These are phyloP conservation scores for Pleodorina starrii DNA, from an alignment of 139 green algal species.

Conservation along the genomic window DNA sequence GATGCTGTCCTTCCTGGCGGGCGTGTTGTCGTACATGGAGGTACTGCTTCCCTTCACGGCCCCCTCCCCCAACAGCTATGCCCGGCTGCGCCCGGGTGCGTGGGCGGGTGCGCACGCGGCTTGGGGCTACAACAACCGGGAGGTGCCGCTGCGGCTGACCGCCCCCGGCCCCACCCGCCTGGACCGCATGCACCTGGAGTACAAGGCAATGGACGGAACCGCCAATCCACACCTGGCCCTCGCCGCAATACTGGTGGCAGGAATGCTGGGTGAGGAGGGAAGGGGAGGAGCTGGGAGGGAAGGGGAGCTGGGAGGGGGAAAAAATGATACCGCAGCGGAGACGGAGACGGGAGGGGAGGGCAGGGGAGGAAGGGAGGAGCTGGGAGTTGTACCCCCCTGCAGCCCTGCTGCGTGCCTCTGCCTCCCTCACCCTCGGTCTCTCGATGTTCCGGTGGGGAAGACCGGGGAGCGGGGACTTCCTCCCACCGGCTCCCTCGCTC, in stretches of 20 bases:
- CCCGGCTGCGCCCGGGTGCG: slow-evolving; percentile 3
- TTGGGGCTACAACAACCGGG: slow-evolving; percentile 46
- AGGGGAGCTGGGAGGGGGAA: too few relatives aligned
- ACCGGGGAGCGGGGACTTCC: too few relatives aligned
- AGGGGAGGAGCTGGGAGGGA: too few relatives aligned
- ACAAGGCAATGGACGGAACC: slow-evolving; percentile 59
- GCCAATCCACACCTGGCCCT: slow-evolving; percentile 82
- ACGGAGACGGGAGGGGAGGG: too few relatives aligned
- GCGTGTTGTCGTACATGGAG: slow-evolving; percentile 72
- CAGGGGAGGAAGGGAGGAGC: too few relatives aligned
- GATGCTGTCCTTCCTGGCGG: slow-evolving; percentile 66
- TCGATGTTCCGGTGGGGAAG: too few relatives aligned
- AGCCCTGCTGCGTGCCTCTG: too few relatives aligned
- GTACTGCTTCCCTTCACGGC: slow-evolving; percentile 71
- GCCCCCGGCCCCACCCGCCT: background rate
- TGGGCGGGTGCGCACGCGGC: slow-evolving; percentile 37
- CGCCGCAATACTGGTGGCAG: slow-evolving; percentile 68
- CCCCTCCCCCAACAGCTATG: slow-evolving; percentile 56
- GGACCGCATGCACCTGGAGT: slow-evolving; percentile 24
- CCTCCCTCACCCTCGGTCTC: too few relatives aligned
- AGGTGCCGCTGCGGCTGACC: slow-evolving; percentile 29
- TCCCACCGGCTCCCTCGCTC: too few relatives aligned
- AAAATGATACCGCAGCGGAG: too few relatives aligned
- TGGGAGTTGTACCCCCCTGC: too few relatives aligned
- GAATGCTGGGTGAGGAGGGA: slow-evolving; percentile 56